Evolutionary conservation across 75 land plant genomes (phyloP).

Genomic region (Pinus taeda): DNA sequence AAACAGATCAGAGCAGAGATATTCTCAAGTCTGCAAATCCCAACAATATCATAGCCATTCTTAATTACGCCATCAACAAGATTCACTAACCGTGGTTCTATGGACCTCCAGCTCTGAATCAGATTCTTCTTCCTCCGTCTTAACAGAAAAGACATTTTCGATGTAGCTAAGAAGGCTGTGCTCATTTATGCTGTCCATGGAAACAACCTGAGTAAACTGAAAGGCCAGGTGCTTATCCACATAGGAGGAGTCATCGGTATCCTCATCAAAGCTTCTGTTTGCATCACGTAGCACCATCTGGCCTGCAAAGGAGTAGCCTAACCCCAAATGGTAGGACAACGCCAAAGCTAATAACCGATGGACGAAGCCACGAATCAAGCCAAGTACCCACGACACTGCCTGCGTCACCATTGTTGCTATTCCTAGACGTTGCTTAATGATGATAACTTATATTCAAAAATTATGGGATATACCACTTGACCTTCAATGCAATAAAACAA

Average conservation of each 20-base stretch:
- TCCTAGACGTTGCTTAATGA: too few relatives aligned
- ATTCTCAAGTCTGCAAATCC: too few relatives aligned
- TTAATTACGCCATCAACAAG: too few relatives aligned
- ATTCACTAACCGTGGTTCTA: too few relatives aligned
- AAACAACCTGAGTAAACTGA: slow-evolving; percentile 18
- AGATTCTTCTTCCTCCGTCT: slow-evolving; percentile 10
- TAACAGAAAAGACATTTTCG: slow-evolving; percentile 38
- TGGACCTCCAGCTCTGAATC: background rate
- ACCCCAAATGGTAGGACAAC: slow-evolving; percentile 35
- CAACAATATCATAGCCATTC: too few relatives aligned
- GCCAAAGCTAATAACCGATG: slow-evolving; percentile 41
- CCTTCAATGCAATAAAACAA: too few relatives aligned
- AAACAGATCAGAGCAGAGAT: too few relatives aligned
- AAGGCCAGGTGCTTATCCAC: slow-evolving; percentile 21
- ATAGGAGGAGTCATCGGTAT: background rate
- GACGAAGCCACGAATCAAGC: slow-evolving; percentile 27
- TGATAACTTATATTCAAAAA: too few relatives aligned
- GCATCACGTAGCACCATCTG: slow-evolving; percentile 42
- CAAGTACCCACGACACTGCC: slow-evolving; percentile 31
- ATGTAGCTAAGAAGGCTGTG: slow-evolving; percentile 43
- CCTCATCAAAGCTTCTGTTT: slow-evolving; percentile 22
- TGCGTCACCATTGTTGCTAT: slow-evolving; percentile 12
- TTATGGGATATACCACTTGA: too few relatives aligned
- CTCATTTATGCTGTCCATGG: slow-evolving; percentile 23
- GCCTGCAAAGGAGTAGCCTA: slow-evolving; percentile 41